Base-by-base conservation (phyloP, 345 rosid species). In the Boechera retrofracta region DNA sequence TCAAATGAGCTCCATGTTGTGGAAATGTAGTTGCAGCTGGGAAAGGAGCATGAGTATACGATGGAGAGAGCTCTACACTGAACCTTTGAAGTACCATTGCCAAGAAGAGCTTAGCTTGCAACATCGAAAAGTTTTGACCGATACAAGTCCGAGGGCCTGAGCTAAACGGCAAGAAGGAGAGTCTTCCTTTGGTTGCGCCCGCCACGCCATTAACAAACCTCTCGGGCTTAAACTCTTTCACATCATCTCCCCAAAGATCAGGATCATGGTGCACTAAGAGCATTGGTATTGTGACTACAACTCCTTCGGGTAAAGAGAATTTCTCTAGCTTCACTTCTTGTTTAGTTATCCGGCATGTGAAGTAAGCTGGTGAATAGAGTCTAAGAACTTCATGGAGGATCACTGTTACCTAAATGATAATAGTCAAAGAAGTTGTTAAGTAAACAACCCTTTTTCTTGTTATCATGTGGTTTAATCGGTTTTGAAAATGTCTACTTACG, bases 91-190 rank as follows among this genome's bases (percentile, higher is more conserved):
- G 81, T 41, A 84, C 81, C 72, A 56, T 72, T 15, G 83, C 83
- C 66, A 86, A 15, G 18, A 71, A 82, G 18, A 86, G 57, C 75
- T 86, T 88, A 36, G 87, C 81, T 77, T 88, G 85, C 51, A 84
- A 1, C 75, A 81, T 54, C 0, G 88, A 78, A 47, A 88, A 86
- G 72, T 86, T 85, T 13, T 83, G 88, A 10, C 92, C 92, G 11
- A 86, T 73, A 71, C 92, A 88, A 5, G 82, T 79, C 12, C 87
- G 41, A 62, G 88, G 89, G 1, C 92, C 87, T 13, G 78, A 75
- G 36, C 85, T 64, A 63, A 86, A 86, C 0, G 86, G 86, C 4
- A 86, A 72, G 86, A 75, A 82, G 0, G 86, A 67, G n/a, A 85
- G 80, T 64, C 75, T 75, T 48, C 77, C 82, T 54, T 84, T 79